Base-by-base conservation (phyloP, 441 rosid genomes). In the Adansonia grandidieri region DNA sequence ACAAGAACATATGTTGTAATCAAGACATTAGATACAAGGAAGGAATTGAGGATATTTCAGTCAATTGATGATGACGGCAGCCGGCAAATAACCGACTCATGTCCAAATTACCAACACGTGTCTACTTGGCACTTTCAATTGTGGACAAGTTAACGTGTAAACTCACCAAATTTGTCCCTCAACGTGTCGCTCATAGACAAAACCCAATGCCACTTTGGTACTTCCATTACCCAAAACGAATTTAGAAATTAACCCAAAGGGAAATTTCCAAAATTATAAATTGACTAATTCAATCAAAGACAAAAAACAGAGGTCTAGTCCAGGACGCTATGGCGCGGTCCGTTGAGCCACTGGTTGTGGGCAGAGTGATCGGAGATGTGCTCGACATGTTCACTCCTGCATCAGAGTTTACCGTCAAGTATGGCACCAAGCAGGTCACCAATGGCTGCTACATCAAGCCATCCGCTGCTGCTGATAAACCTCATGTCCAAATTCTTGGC, bases 311-410 rank as follows among this genome's bases (percentile, higher is more conserved):
- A 6, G 8, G 37, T 24, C 42, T 70, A 50, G 56, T 50, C 13
- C 53, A 24, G 4, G 24, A 45, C 67, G 37, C 10, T 1, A 86
- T 86, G 89, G 80, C 80, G 14, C 65, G 86, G 56, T 79, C 83
- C 19, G 58, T 79, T 9, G 89, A 84, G 22, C 86, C 87, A 17
- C 82, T 86, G 62, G 80, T 80, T 22, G 82, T 67, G 20, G 80
- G 76, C 9, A 61, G 40, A 62, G 66, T 60, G 40, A 60, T 62
- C 22, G 77, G 78, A 75, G 81, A 80, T 19, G 76, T 65, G 14
- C 42, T 74, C 7, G 69, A 74, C 62, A 44, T 58, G 70, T 67
- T 77, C 19, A 69, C 28, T 14, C 77, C 76, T 1, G 24, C 44
- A 1, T 19, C 19, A 1, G 73, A 63, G 60, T 32, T 74, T 13